Conservation (phyloP, 345 rosid species). For the Bruguiera parviflora region DNA sequence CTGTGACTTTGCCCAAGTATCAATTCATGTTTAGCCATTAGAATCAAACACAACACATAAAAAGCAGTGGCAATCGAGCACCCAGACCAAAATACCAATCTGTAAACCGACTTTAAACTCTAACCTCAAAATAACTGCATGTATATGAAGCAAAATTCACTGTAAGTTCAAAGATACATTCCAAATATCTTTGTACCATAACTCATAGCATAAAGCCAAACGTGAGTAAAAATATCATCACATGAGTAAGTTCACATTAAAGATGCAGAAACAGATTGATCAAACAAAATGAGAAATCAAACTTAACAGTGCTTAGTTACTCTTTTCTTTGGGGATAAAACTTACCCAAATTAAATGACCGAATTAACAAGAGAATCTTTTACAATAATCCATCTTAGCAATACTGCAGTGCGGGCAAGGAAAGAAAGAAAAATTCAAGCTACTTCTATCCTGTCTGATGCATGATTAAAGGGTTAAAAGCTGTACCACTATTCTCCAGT, state of each 20-base stretch:
- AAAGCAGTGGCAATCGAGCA: background rate
- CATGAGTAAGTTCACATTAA: background rate
- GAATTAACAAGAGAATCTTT: background rate
- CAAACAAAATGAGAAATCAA: background rate
- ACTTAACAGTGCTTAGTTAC: background rate
- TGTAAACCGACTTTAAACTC: no score
- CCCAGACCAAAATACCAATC: background rate
- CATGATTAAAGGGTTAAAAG: no score
- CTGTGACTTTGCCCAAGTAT: slow-evolving; percentile 68
- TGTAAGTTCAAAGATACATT: no score
- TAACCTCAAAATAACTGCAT: no score
- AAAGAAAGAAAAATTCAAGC: background rate
- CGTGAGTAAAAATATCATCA: background rate
- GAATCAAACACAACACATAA: background rate
- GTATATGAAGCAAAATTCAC: no score
- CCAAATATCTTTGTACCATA: no score
- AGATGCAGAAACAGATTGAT: background rate
- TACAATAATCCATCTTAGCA: no score
- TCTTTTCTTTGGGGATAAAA: background rate
- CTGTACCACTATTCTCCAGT: no score
- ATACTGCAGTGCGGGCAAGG: background rate
- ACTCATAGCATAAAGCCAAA: background rate
- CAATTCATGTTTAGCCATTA: slow-evolving; percentile 82
- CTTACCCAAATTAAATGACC: background rate
- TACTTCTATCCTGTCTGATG: no score